Evolutionary conservation across 2,329 filamentous ascomycete genomes (phyloP), one percentile per base, ranked within the genome.

Genomic region (Pochonia chlamydosporia): DNA sequence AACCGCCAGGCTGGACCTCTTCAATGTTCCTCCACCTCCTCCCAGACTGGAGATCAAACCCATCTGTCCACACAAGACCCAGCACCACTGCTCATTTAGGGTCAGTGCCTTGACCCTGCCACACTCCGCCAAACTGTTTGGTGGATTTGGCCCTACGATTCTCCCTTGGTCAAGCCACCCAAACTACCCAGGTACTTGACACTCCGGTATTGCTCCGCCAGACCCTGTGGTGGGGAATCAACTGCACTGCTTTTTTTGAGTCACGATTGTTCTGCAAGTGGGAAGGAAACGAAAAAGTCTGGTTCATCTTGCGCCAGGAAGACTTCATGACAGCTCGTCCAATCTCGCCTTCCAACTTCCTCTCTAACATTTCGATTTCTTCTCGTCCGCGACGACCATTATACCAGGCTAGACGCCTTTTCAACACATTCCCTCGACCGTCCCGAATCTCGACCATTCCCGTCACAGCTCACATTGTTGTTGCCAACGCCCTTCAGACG

Each of bases 241-340:
- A 18, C 30, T 37, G 21, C 26, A 42, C 20, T 16, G 20, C 26
- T 31, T 42, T 31, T 42, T 43, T 46, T 49, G 48, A 50, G 40
- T 50, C 48, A 50, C 40, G 40, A 25, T 30, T 44, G 44, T 28
- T 28, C 37, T 28, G 13, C 8, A 42, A 21, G 40, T 30, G 26
- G 25, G 42, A 43, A 49, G 43, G 47, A 47, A 31, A 9, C n/a
- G n/a, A n/a, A n/a, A n/a, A n/a, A n/a, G n/a, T n/a, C n/a, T n/a
- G n/a, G 18, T 44, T 14, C 26, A 24, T n/a, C 14, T 14, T n/a
- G 20, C 28, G 18, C 26, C 11, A 21, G 24, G 16, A 46, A 41
- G 40, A 14, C 44, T 44, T 49, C 35, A 50, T 50, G 48, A 44
- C 39, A 28, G 21, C 13, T 47, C 40, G 18, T 23, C 25, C 21